Evolutionary conservation across 345 rosid species (phyloP), one percentile per base, ranked within the genome.

Genomic region (Lepidium didymum): DNA sequence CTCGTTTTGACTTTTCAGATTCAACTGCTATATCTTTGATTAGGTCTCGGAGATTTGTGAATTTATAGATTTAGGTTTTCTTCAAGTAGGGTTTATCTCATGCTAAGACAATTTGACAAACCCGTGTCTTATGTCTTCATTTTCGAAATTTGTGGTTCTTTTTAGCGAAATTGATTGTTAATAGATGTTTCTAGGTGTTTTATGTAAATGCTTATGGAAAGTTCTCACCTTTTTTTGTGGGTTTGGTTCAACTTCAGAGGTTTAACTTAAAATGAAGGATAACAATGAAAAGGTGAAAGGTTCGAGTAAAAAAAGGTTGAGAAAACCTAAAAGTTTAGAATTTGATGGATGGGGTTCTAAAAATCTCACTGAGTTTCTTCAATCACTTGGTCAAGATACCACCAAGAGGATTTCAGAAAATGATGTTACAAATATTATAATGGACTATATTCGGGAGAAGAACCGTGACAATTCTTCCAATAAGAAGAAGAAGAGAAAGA

Each of bases 331-430:
- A 83, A 75, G 72, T 62, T 10, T 77, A 49, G 83, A 82, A 38
- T 89, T 82, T 79, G 53, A 72, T 25, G 85, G 95, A 16, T 87
- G 96, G 96, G 96, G 89, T 10, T 92, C 92, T 3, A 83, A 38
- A n/a, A 83, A 76, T 5, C 90, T 92, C 2, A 70, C 76, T 36
- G 84, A 81, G 56, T 89, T 89, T 75, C 89, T 92, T 25, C 50
- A 78, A 8, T 78, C 84, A 5, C 70, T 85, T 43, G 88, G 86
- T 55, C 74, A n/a, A 60, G 86, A 84, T 53, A 83, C 86, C 23
- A 11, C 64, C 41, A 40, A 64, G 63, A 69, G 43, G 42, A 81
- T 89, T 33, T 68, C 92, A 3, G 87, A 69, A 16, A 41, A 72
- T 27, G 91, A 83, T 58, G 95, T 74, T 15, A 50, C 78, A 15